A percentile compares a stretch with the other conserved stretches of the same genome.
Conservation (phyloP, 1,139 yeast genomes). For the Scheffersomyces segobiensis region DNA sequence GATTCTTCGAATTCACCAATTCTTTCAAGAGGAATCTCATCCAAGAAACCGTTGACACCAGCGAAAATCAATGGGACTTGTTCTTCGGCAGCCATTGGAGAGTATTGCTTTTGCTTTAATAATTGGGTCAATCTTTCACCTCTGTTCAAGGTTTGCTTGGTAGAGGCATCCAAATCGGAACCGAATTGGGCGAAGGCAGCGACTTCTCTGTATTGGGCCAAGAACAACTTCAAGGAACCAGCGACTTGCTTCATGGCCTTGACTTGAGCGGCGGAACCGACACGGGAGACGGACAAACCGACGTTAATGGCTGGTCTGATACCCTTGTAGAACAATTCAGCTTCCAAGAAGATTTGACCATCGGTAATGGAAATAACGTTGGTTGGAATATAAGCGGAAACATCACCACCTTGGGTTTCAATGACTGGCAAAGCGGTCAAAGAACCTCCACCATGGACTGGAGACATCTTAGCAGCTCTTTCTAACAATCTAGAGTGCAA, state of each 20-base stretch:
- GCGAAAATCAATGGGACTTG: constrained; percentile 99
- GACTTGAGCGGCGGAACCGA: constrained; percentile 99
- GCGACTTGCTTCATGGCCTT: constrained; percentile 99
- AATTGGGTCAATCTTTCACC: constrained; percentile 99
- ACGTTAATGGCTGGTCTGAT: constrained; percentile 99
- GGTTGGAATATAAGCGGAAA: constrained; percentile 96
- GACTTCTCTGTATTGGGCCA: constrained; percentile 99
- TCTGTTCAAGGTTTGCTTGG: constrained; percentile 98
- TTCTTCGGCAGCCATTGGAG: constrained; percentile 97
- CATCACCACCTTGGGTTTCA: constrained; percentile 99
- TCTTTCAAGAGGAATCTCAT: constrained; percentile 79
- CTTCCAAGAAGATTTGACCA: constrained; percentile 98
- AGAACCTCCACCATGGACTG: constrained; percentile 87
- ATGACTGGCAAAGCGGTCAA: constrained; percentile 94
- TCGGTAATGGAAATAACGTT: constrained; percentile 96
- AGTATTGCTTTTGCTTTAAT: constrained; percentile 96
- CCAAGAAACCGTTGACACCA: constrained; percentile 99
- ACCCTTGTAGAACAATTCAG: constrained; percentile 99
- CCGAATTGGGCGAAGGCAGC: constrained; percentile 99
- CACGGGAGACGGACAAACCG: constrained; percentile 99
- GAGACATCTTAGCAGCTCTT: constrained; percentile 98
- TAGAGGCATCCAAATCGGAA: constrained; percentile 99
- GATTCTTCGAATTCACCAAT: constrained; percentile 90
- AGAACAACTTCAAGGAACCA: constrained; percentile 99
- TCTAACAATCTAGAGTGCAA: constrained; percentile 94